phyloP scores from a whole-genome alignment of 768 basidiomycete species.

The Piloderma croceum region DNA sequence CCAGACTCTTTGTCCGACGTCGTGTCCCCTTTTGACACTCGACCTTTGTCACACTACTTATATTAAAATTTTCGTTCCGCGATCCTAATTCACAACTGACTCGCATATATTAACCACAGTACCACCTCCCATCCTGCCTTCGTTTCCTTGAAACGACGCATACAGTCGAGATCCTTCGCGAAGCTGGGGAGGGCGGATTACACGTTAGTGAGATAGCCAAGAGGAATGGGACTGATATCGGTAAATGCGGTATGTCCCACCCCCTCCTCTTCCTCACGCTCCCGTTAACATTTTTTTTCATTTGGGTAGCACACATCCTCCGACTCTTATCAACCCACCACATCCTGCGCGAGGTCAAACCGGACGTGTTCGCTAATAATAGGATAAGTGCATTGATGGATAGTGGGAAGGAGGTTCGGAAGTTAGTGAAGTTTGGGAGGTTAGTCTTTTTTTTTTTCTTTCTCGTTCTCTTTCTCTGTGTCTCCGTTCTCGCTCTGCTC shows the following conservation, averaged over 20 bases:
- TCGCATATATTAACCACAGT: slow-evolving; percentile 33
- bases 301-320: slow-evolving; percentile 55
- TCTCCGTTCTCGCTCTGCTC: background rate
- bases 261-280: slow-evolving; percentile 2
- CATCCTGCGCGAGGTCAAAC: slow-evolving; percentile 61
- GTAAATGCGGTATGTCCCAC: slow-evolving; percentile 46
- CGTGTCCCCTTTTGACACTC: no score
- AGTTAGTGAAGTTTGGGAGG: no score
- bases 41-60: no score
- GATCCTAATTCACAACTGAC: background rate
- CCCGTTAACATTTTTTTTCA: background rate
- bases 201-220: slow-evolving; percentile 44
- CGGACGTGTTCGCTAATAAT: slow-evolving; percentile 69
- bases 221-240: slow-evolving; percentile 38
- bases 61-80: no score
- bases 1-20: no score
- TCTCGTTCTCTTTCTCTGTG: background rate
- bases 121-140: slow-evolving; percentile 70
- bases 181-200: slow-evolving; percentile 49
- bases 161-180: slow-evolving; percentile 62
- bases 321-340: slow-evolving; percentile 78
- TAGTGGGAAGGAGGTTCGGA: slow-evolving; percentile 54
- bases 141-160: slow-evolving; percentile 70
- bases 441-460: background rate
- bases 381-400: slow-evolving; percentile 66